phyloP scores from a whole-genome alignment of 805 yeast species.

The Tetrapisispora fleetii region DNA sequence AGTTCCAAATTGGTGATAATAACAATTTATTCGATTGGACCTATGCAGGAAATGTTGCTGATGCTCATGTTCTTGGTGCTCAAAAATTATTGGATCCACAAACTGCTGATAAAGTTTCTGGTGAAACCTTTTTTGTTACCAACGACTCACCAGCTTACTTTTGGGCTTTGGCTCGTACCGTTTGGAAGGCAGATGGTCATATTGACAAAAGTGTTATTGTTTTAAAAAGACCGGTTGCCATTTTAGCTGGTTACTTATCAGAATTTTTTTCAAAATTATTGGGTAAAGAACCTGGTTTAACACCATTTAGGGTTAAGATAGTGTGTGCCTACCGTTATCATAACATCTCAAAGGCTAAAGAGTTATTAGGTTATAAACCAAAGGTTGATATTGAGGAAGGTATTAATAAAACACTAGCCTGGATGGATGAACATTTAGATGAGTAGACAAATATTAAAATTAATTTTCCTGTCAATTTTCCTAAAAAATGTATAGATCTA shows the following conservation, averaged over 20 bases:
- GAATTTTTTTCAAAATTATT: slow-evolving; percentile 57
- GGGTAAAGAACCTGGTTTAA: slow-evolving; percentile 85
- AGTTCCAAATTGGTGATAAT: slow-evolving; percentile 91
- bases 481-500: neutral
- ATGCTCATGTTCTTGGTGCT: slow-evolving; percentile 91
- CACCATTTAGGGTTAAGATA: slow-evolving; percentile 88
- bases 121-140: slow-evolving; percentile 83
- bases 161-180: slow-evolving; percentile 94
- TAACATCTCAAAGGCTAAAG: slow-evolving; percentile 80
- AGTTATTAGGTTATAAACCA: slow-evolving; percentile 69
- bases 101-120: slow-evolving; percentile 46
- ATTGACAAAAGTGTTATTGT: slow-evolving; percentile 61
- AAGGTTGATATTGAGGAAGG: slow-evolving; percentile 71
- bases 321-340: slow-evolving; percentile 93
- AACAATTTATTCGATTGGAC: slow-evolving; percentile 93
- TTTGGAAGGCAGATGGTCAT: slow-evolving; percentile 94
- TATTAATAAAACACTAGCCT: slow-evolving; percentile 64
- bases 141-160: slow-evolving; percentile 92
- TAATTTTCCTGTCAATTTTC: neutral
- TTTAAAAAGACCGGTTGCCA: slow-evolving; percentile 64
- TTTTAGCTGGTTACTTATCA: slow-evolving; percentile 72
- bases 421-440: slow-evolving; percentile 64
- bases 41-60: slow-evolving; percentile 96
- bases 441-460: neutral
- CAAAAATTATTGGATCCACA: slow-evolving; percentile 48